A percentile compares a stretch with the other conserved stretches of the same genome.
These are phyloP conservation scores for Firmiana major DNA, from an alignment of 345 rosid genomes.

Conservation along the genomic window DNA sequence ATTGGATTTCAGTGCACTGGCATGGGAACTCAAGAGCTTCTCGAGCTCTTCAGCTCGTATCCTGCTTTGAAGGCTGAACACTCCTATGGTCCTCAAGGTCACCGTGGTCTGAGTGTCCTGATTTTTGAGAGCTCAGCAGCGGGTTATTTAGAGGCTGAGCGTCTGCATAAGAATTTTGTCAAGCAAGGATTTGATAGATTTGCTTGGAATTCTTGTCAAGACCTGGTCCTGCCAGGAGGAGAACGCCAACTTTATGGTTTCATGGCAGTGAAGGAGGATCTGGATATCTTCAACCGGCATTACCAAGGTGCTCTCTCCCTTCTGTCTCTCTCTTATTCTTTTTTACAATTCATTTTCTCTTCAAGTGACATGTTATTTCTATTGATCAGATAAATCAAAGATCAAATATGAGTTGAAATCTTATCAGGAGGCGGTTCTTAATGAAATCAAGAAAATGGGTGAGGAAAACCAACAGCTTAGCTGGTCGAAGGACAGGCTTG, in stretches of 20 bases:
- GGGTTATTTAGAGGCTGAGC: constrained; percentile 17
- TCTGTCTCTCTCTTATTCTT: not conserved
- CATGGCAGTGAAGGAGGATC: constrained; percentile 17
- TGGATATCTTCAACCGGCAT: constrained; percentile 5
- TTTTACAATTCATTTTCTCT: not conserved
- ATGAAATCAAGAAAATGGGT: constrained; percentile 8
- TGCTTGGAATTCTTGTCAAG: constrained; percentile 2
- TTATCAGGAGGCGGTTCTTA: not conserved
- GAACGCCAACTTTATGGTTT: constrained; percentile 16
- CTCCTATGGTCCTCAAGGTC: constrained; percentile 14
- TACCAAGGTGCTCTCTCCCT: constrained; percentile 9
- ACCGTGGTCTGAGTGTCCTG: constrained; percentile 11
- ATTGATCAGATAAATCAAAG: constrained; percentile 13
- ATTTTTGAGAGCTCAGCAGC: constrained; percentile 10
- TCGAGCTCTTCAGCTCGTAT: constrained; percentile 11
- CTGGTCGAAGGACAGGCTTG: not conserved
- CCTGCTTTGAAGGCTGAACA: constrained; percentile 8
- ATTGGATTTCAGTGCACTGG: constrained; percentile 9
- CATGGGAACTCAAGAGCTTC: constrained; percentile 17
- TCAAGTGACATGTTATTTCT: not conserved
- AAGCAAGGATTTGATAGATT: not conserved
- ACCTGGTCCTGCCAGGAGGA: not conserved
- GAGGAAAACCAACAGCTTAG: constrained; percentile 6
- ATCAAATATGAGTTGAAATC: constrained; percentile 13
- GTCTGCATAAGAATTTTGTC: not conserved